Conservation (phyloP, 2,329 filamentous ascomycete genomes). For the Stachybotrys elegans region DNA sequence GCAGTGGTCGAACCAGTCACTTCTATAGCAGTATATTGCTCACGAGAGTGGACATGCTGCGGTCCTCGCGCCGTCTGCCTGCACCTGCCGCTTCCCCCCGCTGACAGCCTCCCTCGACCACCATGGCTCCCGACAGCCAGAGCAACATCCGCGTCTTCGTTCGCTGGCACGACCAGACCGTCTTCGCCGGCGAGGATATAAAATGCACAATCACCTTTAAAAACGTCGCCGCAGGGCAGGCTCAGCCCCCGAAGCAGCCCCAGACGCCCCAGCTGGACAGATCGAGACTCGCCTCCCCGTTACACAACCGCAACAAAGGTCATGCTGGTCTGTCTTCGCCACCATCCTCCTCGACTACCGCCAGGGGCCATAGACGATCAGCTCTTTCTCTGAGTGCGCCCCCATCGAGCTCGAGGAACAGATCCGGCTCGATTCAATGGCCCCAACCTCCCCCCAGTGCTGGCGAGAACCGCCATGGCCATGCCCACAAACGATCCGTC, state of each 20-base stretch:
- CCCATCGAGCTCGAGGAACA: constrained; percentile 36
- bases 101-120: constrained; percentile 23
- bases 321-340: constrained; percentile 39
- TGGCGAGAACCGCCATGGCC: constrained; percentile 33
- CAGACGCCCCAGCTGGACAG: constrained; percentile 19
- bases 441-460: constrained; percentile 22
- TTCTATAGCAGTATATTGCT: constrained; percentile 8
- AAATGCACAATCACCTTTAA: constrained; percentile 96
- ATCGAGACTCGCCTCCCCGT: constrained; percentile 36
- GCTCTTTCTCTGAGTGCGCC: constrained; percentile 60
- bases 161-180: constrained; percentile 86
- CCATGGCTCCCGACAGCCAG: constrained; percentile 44
- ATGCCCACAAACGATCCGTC: constrained; percentile 68
- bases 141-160: constrained; percentile 92
- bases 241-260: constrained; percentile 21
- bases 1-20: background rate
- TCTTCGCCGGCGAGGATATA: constrained; percentile 94
- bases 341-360: constrained; percentile 29
- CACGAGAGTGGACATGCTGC: constrained; percentile 22
- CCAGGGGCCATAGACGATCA: constrained; percentile 57
- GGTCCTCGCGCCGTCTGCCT: constrained; percentile 16
- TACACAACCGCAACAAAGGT: constrained; percentile 36
- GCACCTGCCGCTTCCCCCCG: constrained; percentile 22
- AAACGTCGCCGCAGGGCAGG: constrained; percentile 60
- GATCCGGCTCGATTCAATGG: constrained; percentile 45